A percentile compares a stretch with the other conserved stretches of the same genome.
phyloP scores from a whole-genome alignment of 2,329 filamentous ascomycete genomes.

The Colletotrichum spinosum region DNA sequence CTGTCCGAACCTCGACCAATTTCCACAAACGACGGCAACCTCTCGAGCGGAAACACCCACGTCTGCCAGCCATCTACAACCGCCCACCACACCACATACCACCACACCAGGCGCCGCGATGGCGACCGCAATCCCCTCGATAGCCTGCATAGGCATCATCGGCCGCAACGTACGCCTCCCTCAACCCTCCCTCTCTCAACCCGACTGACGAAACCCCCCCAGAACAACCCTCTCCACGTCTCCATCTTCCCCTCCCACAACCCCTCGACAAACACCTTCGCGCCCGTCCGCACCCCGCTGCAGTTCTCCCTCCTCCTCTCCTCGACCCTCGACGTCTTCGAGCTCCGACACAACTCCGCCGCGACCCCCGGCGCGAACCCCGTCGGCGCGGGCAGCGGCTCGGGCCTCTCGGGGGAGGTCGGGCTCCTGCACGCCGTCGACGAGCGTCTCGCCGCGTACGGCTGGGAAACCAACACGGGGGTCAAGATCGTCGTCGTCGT shows the following conservation, averaged over 20 bases:
- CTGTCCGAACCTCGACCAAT: constrained; percentile 4
- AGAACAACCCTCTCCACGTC: constrained; percentile 98
- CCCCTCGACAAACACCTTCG: constrained; percentile 62
- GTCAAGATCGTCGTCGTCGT: constrained; percentile 91
- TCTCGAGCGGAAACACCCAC: not conserved
- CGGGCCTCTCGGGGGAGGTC: constrained; percentile 80
- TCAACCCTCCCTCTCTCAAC: not conserved
- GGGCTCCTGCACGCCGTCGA: constrained; percentile 94
- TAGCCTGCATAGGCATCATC: constrained; percentile 94
- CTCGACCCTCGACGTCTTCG: constrained; percentile 93
- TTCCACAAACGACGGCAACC: not conserved
- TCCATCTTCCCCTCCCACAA: constrained; percentile 85
- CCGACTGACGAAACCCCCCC: constrained; percentile 35
- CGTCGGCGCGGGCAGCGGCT: constrained; percentile 40
- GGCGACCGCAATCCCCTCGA: constrained; percentile 77
- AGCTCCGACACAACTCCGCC: constrained; percentile 81
- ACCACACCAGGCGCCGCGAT: constrained; percentile 48
- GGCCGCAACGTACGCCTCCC: constrained; percentile 83
- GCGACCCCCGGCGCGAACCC: constrained; percentile 49
- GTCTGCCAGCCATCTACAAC: not conserved
- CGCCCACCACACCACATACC: not conserved
- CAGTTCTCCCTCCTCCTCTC: constrained; percentile 94
- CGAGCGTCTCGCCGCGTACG: constrained; percentile 92
- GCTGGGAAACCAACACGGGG: constrained; percentile 96
- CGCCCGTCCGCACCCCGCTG: constrained; percentile 76